Base-by-base conservation (phyloP, 2,329 filamentous ascomycete species). In the Pyrenophora seminiperda region DNA sequence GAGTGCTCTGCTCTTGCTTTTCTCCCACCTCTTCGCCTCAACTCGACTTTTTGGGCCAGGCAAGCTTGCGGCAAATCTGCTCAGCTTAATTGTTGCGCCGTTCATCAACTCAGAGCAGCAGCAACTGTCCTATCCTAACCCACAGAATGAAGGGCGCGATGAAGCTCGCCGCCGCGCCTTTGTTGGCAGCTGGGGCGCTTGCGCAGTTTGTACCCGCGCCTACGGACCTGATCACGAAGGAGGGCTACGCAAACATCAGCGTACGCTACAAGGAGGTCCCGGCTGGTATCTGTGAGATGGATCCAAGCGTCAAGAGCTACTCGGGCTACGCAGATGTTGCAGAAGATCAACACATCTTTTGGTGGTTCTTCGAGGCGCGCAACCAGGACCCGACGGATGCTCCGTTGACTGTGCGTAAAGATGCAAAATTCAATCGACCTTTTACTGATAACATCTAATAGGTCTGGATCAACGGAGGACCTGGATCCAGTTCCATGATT, bases 191-290 rank as follows among this genome's bases (percentile, higher is more conserved):
- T 10, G 48, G 58, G 41, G 45, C 47, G 22, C 37, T 56, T 20
- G 65, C 65, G 4, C 78, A 80, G 59, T 80, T 80, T 46, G 73
- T 80, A 3, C 62, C 75, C 15, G 63, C 76, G 13, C 77, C 78
- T 0, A 74, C 73, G 1, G 70, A 79, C 54, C 67, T 79, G 30
- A 78, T 68, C 7, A 66, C 66, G 7, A 75, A 72, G 27, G 70
- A 72, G 46, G 78, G 78, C 9, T 75, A 75, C 43, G 71, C 75
- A 47, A 77, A 77, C 47, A 71, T 81, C 53, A 77, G 77, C 18
- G 81, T 85, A 47, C 79, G 81, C 14, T 85, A 83, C 67, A 85
- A 85, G 65, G 73, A 83, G 63, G 81, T 79, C 13, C 76, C 77
- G 0, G 41, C 61, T 1, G 81, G 81, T 3, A 82, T 82, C 47